A percentile compares a stretch with the other conserved stretches of the same genome.
Evolutionary conservation across 75 land plant species (phyloP).

Genomic region (Cryptomeria japonica): DNA sequence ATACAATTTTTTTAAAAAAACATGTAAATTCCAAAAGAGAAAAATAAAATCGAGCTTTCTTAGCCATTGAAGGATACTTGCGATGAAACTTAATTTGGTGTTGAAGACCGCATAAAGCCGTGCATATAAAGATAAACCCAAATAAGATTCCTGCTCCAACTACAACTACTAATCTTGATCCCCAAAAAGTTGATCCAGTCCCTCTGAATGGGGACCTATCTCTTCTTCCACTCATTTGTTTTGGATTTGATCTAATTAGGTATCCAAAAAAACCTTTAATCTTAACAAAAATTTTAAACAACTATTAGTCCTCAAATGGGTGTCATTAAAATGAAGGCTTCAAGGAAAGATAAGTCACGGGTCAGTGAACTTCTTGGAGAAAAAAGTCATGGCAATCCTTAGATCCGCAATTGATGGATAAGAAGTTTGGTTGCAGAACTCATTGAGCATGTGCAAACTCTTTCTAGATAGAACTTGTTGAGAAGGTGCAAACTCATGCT

Average conservation of each 20-base stretch:
- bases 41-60: no score
- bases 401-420: neutral
- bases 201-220: conserved; percentile 16
- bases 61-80: neutral
- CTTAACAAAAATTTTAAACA: neutral
- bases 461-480: no score
- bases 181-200: conserved; percentile 21
- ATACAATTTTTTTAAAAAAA: no score
- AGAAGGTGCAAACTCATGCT: neutral
- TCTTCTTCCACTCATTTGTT: conserved; percentile 21
- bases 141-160: conserved; percentile 61
- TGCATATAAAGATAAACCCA: conserved; percentile 65
- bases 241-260: neutral
- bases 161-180: conserved; percentile 57
- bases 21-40: no score
- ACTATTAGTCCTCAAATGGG: neutral
- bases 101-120: conserved; percentile 41
- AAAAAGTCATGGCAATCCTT: neutral
- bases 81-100: conserved; percentile 2
- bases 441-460: neutral
- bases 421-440: neutral
- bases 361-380: neutral
- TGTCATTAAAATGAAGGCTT: neutral
- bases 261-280: neutral
- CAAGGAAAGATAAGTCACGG: neutral